Conservation (phyloP, 2,329 filamentous ascomycete genomes). For the Colletotrichum sp. region DNA sequence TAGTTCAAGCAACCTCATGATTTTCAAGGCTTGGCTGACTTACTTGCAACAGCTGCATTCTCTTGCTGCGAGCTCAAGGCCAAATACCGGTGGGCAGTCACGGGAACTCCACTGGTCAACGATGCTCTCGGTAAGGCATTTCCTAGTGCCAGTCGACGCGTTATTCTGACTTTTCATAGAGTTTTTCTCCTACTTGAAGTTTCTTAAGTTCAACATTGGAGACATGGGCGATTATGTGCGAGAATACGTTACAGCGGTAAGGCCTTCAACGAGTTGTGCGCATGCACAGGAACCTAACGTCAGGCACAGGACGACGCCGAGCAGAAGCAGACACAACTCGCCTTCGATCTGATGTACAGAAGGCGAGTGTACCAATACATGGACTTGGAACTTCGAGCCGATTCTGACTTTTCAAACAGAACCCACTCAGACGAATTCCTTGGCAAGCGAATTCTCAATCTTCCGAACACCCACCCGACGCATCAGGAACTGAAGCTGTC, state of each 20-base stretch:
- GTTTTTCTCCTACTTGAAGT: constrained; percentile 38
- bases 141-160: no score
- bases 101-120: constrained; percentile 41
- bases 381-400: no score
- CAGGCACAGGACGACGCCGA: no score
- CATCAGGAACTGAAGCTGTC: constrained; percentile 30
- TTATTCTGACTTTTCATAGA: constrained; percentile 31
- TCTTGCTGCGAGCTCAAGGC: constrained; percentile 23
- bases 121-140: no score
- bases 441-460: constrained; percentile 26
- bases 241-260: no score
- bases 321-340: not conserved
- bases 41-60: not conserved
- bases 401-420: no score
- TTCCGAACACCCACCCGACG: constrained; percentile 21
- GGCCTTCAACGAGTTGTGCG: no score
- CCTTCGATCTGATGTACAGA: constrained; percentile 1
- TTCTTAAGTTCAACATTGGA: constrained; percentile 27
- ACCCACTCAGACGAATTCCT: constrained; percentile 32
- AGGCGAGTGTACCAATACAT: no score
- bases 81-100: constrained; percentile 40
- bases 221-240: constrained; percentile 6
- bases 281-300: no score
- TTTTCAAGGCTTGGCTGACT: no score
- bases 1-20: no score